Evolutionary conservation across 495 filamentous ascomycete genomes (phyloP).

Genomic region (Aspergillus nanangensis): DNA sequence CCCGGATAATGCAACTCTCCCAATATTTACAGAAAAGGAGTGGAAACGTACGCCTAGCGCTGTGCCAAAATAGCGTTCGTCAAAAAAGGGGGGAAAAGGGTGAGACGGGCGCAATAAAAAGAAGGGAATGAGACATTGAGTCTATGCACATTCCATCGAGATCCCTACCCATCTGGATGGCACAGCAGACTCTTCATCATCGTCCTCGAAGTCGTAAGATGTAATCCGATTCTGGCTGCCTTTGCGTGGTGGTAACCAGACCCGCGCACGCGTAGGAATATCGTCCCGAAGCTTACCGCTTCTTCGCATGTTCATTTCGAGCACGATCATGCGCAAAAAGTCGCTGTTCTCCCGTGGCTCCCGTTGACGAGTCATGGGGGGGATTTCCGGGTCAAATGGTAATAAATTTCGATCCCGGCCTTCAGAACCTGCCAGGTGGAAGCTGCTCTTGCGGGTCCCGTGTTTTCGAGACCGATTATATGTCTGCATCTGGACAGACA

Average conservation of each 20-base stretch:
- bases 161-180: slow-evolving; percentile 41
- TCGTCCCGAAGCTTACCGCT: slow-evolving; percentile 84
- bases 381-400: slow-evolving; percentile 38
- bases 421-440: slow-evolving; percentile 23
- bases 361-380: slow-evolving; percentile 64
- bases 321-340: slow-evolving; percentile 88
- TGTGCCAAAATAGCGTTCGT: slow-evolving; percentile 22
- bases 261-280: slow-evolving; percentile 73
- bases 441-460: slow-evolving; percentile 29
- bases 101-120: slow-evolving; percentile 1
- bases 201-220: slow-evolving; percentile 27
- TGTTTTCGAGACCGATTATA: slow-evolving; percentile 48
- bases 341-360: slow-evolving; percentile 91
- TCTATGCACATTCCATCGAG: slow-evolving; percentile 19
- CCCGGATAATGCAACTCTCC: background rate
- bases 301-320: slow-evolving; percentile 97
- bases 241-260: slow-evolving; percentile 85
- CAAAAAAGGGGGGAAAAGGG: slow-evolving; percentile 6
- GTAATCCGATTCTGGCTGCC: slow-evolving; percentile 15
- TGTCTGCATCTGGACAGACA: slow-evolving; percentile 85
- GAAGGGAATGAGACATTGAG: background rate
- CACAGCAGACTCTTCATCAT: slow-evolving; percentile 29
- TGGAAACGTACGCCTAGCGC: slow-evolving; percentile 13
- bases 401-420: slow-evolving; percentile 33
- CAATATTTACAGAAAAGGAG: background rate